Percentiles rank a stretch among this genome's conserved stretches.
Evolutionary conservation across 108 stramenopile species (phyloP).

Genomic region (Skeletonema tropicum): DNA sequence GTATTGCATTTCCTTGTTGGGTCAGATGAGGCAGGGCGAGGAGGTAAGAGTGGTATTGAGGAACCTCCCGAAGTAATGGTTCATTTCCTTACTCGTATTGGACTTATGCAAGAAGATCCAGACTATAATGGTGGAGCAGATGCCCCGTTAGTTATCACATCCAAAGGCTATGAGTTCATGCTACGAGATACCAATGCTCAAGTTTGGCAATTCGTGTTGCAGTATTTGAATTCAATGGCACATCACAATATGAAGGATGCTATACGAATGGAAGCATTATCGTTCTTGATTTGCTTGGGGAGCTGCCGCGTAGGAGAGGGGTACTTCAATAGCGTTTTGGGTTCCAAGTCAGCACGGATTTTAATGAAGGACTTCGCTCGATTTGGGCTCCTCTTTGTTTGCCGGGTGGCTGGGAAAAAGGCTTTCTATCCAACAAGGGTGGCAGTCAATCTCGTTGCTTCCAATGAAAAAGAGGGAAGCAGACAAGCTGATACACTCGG

Average conservation of each 20-base stretch:
- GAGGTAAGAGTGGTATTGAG: slow-evolving; percentile 32
- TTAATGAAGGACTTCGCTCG: slow-evolving; percentile 76
- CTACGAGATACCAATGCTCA: slow-evolving; percentile 77
- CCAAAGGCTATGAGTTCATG: slow-evolving; percentile 90
- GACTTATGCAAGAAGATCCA: slow-evolving; percentile 84
- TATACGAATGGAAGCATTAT: slow-evolving; percentile 62
- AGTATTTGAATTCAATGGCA: slow-evolving; percentile 61
- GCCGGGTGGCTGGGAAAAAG: slow-evolving; percentile 63
- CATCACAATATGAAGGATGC: slow-evolving; percentile 50
- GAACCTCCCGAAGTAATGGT: slow-evolving; percentile 75
- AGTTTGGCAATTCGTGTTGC: slow-evolving; percentile 86
- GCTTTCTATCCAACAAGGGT: slow-evolving; percentile 83
- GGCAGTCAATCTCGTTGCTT: slow-evolving; percentile 73
- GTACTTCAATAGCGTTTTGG: slow-evolving; percentile 59
- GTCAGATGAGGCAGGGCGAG: slow-evolving; percentile 49
- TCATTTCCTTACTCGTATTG: slow-evolving; percentile 70
- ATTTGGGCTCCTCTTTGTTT: slow-evolving; percentile 77
- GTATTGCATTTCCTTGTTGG: slow-evolving; percentile 87
- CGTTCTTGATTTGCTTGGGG: slow-evolving; percentile 74
- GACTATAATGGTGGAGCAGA: slow-evolving; percentile 71
- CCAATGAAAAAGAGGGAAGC: slow-evolving; percentile 36
- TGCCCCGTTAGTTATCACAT: slow-evolving; percentile 84
- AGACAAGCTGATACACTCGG: slow-evolving; percentile 12
- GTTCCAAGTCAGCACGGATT: slow-evolving; percentile 54
- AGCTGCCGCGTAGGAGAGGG: slow-evolving; percentile 78